phyloP scores from a whole-genome alignment of 225 moss, liverwort and hornwort genomes.

The Pseudoscleropodium purum region DNA sequence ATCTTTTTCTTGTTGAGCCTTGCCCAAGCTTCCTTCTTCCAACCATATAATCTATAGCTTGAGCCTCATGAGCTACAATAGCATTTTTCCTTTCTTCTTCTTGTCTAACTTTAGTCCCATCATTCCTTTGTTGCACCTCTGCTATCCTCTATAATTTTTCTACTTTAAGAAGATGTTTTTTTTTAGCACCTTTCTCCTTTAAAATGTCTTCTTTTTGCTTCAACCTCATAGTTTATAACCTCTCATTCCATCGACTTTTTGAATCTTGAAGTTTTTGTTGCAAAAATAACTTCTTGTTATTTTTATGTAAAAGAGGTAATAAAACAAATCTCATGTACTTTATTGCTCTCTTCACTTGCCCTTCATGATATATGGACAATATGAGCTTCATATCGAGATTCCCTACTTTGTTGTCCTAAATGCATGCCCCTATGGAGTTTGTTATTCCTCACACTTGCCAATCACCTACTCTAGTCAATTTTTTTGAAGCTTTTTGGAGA shows the following conservation, averaged over 20 bases:
- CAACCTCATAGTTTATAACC: constrained; percentile 21
- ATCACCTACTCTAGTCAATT: constrained; percentile 7
- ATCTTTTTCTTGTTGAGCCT: constrained; percentile 19
- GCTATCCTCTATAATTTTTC: constrained; percentile 16
- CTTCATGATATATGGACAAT: constrained; percentile 20
- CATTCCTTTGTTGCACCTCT: constrained; percentile 14
- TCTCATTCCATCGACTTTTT: constrained; percentile 14
- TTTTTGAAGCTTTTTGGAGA: constrained; percentile 26
- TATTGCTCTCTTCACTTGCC: constrained; percentile 22
- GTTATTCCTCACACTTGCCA: constrained; percentile 31
- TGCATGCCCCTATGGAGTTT: constrained; percentile 21
- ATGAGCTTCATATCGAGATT: constrained; percentile 29
- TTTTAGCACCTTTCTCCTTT: constrained; percentile 30
- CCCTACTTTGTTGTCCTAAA: constrained; percentile 23
- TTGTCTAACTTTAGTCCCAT: constrained; percentile 22
- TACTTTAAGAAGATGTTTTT: constrained; percentile 10
- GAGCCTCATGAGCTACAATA: constrained; percentile 6
- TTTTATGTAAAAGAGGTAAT: constrained; percentile 21
- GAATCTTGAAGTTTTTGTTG: constrained; percentile 36
- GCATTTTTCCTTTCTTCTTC: constrained; percentile 26
- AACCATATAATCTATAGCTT: constrained; percentile 13
- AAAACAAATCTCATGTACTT: constrained; percentile 19
- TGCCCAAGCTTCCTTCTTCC: constrained; percentile 24
- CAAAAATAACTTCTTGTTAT: constrained; percentile 26
- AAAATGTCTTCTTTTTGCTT: constrained; percentile 25